These are phyloP conservation scores for Rhodofomes roseus DNA, from an alignment of 1,284 basidiomycete genomes.

Conservation along the genomic window DNA sequence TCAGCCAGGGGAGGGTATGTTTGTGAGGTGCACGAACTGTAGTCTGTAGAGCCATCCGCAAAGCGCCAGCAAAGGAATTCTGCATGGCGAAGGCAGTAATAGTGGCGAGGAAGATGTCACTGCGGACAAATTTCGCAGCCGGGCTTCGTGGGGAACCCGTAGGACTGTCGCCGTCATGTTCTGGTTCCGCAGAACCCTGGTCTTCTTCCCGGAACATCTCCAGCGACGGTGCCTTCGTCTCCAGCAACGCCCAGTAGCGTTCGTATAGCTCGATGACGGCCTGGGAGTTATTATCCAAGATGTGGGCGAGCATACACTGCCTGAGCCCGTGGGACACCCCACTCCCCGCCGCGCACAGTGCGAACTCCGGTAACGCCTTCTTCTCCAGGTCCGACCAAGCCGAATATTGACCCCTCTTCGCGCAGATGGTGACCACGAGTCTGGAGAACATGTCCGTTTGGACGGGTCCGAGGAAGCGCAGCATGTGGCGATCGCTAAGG, in stretches of 20 bases:
- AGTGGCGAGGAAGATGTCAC: conserved; percentile 45
- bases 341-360: conserved; percentile 41
- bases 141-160: not conserved
- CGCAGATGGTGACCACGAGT: conserved; percentile 30
- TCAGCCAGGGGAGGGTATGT: conserved; percentile 34
- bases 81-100: conserved; percentile 57
- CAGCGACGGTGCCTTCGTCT: conserved; percentile 5
- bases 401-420: conserved; percentile 10
- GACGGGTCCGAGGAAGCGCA: conserved; percentile 39
- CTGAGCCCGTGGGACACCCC: conserved; percentile 44
- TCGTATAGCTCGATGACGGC: conserved; percentile 45
- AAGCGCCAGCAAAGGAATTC: conserved; percentile 49
- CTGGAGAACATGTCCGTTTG: conserved; percentile 39
- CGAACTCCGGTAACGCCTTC: conserved; percentile 41
- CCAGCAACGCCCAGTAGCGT: conserved; percentile 28
- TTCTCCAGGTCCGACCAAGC: conserved; percentile 27
- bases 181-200: not conserved
- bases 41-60: conserved; percentile 39
- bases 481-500: conserved; percentile 40
- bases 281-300: conserved; percentile 38
- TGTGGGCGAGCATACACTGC: conserved; percentile 44
- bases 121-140: conserved; percentile 10
- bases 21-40: conserved; percentile 33
- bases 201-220: conserved; percentile 5
- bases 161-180: not conserved